Base-by-base conservation (phyloP, 2,329 filamentous ascomycete species). In the Ceratocystis albifundus region DNA sequence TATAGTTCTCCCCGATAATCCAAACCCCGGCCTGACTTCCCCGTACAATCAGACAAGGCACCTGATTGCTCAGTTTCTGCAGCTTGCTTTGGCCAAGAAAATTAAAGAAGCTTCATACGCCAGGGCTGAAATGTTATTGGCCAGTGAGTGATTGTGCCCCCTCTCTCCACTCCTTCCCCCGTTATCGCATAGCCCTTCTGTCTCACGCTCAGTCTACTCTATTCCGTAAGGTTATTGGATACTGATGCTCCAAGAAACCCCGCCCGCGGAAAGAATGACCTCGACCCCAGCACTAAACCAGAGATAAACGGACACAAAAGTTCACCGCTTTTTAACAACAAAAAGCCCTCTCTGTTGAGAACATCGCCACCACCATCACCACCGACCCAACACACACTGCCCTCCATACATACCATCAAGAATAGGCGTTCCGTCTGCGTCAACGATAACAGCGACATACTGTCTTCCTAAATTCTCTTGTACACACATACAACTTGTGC, bases 271-370 rank as follows among this genome's bases (percentile, higher is more conserved):
- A 66, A 66, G 53, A 30, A 22, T 32, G 57, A 59, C 65, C 65
- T 12, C 36, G 36, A 41, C 36, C 36, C 36, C 36, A 66, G 65
- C 55, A 59, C n/a, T 22, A 66, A 59, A 36, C 36, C 50, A 41
- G 8, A 61, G 65, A 66, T 50, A 62, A 62, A 48, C 65, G 32
- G 57, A 44, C 55, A 62, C 57, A 48, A 46, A 32, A 44, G 45
- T 57, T 66, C 57, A 66, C 65, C 65, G 57, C 65, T 62, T 66
- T 62, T 63, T 63, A 44, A 50, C 61, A 63, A 48, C 41, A 63
- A 63, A 48, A 63, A 48, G 44, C 46, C 46, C 59, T 44, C 41
- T 44, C 44, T 25, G 25, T 48, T 32, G 55, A 22, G n/a, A 50
- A n/a, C n/a, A n/a, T 17, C 64, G 46, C 61, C 64, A 65, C 30